Conservation (phyloP, 768 basidiomycete species). For the Amanita pallidorosea region DNA sequence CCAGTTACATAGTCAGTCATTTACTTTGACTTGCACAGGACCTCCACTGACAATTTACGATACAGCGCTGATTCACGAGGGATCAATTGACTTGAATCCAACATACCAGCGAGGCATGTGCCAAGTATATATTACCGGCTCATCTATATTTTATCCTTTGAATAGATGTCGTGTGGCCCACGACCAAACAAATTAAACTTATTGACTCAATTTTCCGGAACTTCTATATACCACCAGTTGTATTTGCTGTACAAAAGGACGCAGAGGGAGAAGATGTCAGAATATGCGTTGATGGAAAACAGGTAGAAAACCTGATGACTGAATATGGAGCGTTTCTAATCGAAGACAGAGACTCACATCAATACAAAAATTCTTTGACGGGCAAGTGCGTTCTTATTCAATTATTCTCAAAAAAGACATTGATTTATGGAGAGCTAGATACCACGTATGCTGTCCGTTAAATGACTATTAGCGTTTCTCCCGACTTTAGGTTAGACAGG, state of each 20-base stretch:
- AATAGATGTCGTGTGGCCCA: conserved; percentile 70
- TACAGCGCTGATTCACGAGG: conserved; percentile 56
- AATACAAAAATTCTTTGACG: conserved; percentile 67
- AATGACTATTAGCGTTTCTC: neutral
- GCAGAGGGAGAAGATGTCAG: conserved; percentile 47
- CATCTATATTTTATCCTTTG: neutral
- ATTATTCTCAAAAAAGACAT: neutral
- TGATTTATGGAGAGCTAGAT: conserved; percentile 6
- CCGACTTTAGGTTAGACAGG: conserved; percentile 28
- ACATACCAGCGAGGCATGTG: conserved; percentile 59
- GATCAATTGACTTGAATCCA: conserved; percentile 59
- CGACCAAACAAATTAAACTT: conserved; percentile 55
- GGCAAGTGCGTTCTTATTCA: conserved; percentile 41
- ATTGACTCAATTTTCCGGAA: conserved; percentile 74
- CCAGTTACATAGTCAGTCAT: conserved; percentile 34
- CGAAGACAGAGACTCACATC: conserved; percentile 55
- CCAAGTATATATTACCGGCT: neutral
- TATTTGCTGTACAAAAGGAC: conserved; percentile 50
- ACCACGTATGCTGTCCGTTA: conserved; percentile 10
- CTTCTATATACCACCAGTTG: conserved; percentile 70
- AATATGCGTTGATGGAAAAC: conserved; percentile 76
- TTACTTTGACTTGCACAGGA: neutral
- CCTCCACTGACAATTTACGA: neutral
- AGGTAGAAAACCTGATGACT: conserved; percentile 28
- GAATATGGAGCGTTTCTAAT: neutral